A percentile compares a stretch with the other conserved stretches of the same genome.
These are phyloP conservation scores for Saccharomycopsis crataegensis DNA, from an alignment of 1,139 yeast genomes.

Conservation along the genomic window DNA sequence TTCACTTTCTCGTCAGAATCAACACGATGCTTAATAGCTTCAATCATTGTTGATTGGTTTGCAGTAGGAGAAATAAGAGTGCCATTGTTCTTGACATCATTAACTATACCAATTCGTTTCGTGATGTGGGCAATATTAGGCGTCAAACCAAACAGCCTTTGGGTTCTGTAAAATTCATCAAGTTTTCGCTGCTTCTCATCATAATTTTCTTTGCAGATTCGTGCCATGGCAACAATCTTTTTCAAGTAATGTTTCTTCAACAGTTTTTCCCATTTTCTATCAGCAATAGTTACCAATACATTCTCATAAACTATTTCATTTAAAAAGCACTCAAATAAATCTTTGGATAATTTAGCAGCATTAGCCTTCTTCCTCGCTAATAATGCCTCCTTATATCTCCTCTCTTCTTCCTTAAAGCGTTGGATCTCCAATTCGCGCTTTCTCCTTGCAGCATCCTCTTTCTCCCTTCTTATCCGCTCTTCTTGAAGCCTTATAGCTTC, in stretches of 20 bases:
- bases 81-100: constrained; percentile 1
- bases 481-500: constrained; percentile 7
- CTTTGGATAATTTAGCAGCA: constrained; percentile 36
- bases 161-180: constrained; percentile 36
- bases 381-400: constrained; percentile 21
- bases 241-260: constrained; percentile 28
- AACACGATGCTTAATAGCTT: too few relatives aligned
- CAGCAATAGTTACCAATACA: constrained; percentile 38
- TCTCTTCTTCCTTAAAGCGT: constrained; percentile 19
- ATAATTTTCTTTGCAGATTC: constrained; percentile 25
- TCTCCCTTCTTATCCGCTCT: constrained; percentile 6
- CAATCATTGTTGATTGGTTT: too few relatives aligned
- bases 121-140: constrained; percentile 7
- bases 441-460: constrained; percentile 2
- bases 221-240: constrained; percentile 28
- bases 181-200: constrained; percentile 31
- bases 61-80: background rate
- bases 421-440: constrained; percentile 7
- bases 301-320: constrained; percentile 44
- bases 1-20: background rate
- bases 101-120: constrained; percentile 11
- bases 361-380: constrained; percentile 30
- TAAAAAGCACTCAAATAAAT: constrained; percentile 52
- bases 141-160: constrained; percentile 28
- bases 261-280: constrained; percentile 25